Evolutionary conservation across 2,329 filamentous ascomycete species (phyloP), one percentile per base, ranked within the genome.

Genomic region (Lecanosticta acicola): DNA sequence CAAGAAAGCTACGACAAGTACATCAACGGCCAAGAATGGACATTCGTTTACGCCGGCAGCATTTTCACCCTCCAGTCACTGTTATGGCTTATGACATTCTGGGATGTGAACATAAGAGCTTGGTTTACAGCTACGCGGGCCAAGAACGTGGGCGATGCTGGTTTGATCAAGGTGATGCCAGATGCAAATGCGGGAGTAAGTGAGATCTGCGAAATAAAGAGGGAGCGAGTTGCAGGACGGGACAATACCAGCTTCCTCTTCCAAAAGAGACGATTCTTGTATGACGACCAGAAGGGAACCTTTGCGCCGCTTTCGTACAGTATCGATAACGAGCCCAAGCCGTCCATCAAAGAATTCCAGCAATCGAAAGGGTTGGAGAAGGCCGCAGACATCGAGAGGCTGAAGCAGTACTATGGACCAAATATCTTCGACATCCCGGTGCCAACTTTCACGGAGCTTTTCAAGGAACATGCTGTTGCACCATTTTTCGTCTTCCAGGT

Each of bases 401-500:
- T 96, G 44, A 83, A 91, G 59, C 85, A 96, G 64, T 86, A 98
- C 71, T 98, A 97, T 77, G 93, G 93, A 60, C 78, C 83, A 59
- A 98, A 98, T 66, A 89, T 86, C 11, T 98, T 98, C 66, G 93
- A 98, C 63, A 98, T 98, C 42, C 93, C 94, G 4, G 90, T 98
- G 10, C 93, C 94, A 3, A 91, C 86, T 9, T 98, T 98, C 59
- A 82, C 85, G 41, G 93, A 98, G 71, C 79, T 98, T 40, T 98
- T 95, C 79, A 87, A 94, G 69, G 93, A 98, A 69, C 94, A 98
- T 68, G 91, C 94, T 18, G 94, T 98, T 17, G 94, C 94, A 17
- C 93, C 93, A 3, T 98, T 98, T 76, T 98, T 98, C 70, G 90
- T 98, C 53, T 98, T 98, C 72, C 93, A 98, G 75, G 77, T 98